Evolutionary conservation across 78 protist genomes (phyloP).

Genomic region (Tieghemostelium lacteum): DNA sequence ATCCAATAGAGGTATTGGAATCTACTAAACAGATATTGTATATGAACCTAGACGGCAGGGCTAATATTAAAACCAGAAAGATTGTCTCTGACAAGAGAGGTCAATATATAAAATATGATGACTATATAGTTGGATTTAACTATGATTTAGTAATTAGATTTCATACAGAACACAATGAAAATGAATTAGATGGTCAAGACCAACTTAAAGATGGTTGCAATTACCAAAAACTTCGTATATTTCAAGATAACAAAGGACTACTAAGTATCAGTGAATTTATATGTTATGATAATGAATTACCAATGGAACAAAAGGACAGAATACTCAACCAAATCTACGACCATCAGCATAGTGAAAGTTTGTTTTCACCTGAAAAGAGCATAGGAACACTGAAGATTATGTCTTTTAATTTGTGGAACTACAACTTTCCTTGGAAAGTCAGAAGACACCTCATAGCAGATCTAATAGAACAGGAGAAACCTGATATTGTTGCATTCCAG

Average conservation of each 20-base stretch:
- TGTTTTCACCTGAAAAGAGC: not conserved
- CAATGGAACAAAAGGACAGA: no score
- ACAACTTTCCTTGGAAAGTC: constrained; percentile 42
- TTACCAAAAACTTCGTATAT: not conserved
- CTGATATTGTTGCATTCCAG: constrained; percentile 58
- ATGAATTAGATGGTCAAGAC: not conserved
- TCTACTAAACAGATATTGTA: not conserved
- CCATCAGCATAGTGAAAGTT: not conserved
- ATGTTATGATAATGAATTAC: no score
- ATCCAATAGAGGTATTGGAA: constrained; percentile 11
- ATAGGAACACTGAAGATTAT: not conserved
- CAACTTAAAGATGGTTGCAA: no score
- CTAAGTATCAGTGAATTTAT: not conserved
- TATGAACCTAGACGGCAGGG: not conserved
- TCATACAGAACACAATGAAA: not conserved
- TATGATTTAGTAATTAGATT: not conserved
- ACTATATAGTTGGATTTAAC: constrained; percentile 3
- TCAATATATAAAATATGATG: not conserved
- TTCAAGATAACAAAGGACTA: not conserved
- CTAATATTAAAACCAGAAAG: not conserved
- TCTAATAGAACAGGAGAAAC: not conserved
- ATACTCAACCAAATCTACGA: not conserved
- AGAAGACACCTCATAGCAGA: constrained; percentile 42
- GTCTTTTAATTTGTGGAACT: constrained; percentile 67
- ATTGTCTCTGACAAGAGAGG: not conserved